These are phyloP conservation scores for Tilletia indica DNA, from an alignment of 1,284 basidiomycete species.

Conservation along the genomic window DNA sequence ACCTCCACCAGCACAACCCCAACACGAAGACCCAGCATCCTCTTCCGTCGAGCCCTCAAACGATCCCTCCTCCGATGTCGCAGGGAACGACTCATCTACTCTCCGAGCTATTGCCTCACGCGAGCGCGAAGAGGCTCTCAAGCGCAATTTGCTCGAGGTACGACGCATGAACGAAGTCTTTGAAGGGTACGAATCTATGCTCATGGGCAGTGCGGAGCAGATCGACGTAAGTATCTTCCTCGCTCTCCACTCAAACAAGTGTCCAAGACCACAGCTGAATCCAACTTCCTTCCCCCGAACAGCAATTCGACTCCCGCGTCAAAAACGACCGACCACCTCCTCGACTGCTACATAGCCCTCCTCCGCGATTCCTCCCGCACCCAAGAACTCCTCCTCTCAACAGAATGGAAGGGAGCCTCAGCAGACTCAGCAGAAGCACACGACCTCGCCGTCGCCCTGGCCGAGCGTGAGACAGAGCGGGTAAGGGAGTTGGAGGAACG, in stretches of 20 bases:
- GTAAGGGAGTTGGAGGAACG: constrained; percentile 30
- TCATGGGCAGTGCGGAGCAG: constrained; percentile 39
- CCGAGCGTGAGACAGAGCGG: constrained; percentile 34
- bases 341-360: constrained; percentile 47
- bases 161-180: constrained; percentile 49
- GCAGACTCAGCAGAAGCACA: constrained; percentile 38
- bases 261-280: not conserved
- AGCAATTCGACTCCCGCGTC: constrained; percentile 40
- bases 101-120: not conserved
- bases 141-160: constrained; percentile 43
- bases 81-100: not conserved
- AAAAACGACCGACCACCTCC: constrained; percentile 42
- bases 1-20: no score
- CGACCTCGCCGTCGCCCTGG: constrained; percentile 29
- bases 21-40: not conserved
- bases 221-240: constrained; percentile 38
- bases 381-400: constrained; percentile 40
- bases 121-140: constrained; percentile 39
- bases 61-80: not conserved
- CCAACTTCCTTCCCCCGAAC: not conserved
- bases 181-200: constrained; percentile 44
- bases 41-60: not conserved
- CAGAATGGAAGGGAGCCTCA: constrained; percentile 46
- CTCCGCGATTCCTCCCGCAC: constrained; percentile 46
- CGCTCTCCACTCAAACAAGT: not conserved